phyloP scores from a whole-genome alignment of 2,329 filamentous ascomycete genomes.

The Leptographium lundbergii region DNA sequence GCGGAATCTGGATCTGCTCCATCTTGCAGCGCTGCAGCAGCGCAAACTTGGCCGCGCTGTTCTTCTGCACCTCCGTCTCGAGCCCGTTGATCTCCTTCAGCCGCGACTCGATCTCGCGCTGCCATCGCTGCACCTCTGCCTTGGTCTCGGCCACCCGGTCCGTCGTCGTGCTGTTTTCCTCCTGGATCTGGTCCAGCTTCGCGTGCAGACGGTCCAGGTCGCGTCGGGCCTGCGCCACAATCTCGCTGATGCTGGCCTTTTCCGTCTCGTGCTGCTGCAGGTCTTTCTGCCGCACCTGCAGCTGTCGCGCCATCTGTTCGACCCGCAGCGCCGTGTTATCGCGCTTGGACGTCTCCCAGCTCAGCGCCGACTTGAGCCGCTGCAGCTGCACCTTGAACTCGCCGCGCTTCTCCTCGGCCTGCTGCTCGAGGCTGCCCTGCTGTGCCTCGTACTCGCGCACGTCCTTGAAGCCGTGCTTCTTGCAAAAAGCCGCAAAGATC shows the following conservation, averaged over 20 bases:
- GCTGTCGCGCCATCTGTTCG: constrained; percentile 50
- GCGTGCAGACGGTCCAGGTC: constrained; percentile 68
- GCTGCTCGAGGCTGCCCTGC: constrained; percentile 83
- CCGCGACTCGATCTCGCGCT: constrained; percentile 63
- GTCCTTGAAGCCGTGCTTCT: constrained; percentile 71
- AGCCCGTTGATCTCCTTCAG: constrained; percentile 63
- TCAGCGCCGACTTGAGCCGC: constrained; percentile 50
- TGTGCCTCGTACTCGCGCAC: constrained; percentile 90
- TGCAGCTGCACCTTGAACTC: constrained; percentile 79
- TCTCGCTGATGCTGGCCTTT: constrained; percentile 61
- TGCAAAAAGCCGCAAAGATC: constrained; percentile 77
- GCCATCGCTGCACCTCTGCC: constrained; percentile 68
- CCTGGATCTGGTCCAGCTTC: constrained; percentile 54
- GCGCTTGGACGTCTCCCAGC: constrained; percentile 41
- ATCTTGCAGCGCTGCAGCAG: constrained; percentile 82
- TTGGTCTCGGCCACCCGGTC: constrained; percentile 70
- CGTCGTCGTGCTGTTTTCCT: constrained; percentile 53
- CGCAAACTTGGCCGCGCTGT: constrained; percentile 71
- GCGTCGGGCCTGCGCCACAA: constrained; percentile 58
- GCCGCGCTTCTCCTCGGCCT: constrained; percentile 74
- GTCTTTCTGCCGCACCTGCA: constrained; percentile 53
- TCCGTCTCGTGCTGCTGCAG: constrained; percentile 59
- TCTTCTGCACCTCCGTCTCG: constrained; percentile 79
- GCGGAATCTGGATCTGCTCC: constrained; percentile 79
- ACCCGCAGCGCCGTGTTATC: constrained; percentile 55